Evolutionary conservation across 2,329 filamentous ascomycete species (phyloP).

Genomic region (Aspergillus costaricaensis): DNA sequence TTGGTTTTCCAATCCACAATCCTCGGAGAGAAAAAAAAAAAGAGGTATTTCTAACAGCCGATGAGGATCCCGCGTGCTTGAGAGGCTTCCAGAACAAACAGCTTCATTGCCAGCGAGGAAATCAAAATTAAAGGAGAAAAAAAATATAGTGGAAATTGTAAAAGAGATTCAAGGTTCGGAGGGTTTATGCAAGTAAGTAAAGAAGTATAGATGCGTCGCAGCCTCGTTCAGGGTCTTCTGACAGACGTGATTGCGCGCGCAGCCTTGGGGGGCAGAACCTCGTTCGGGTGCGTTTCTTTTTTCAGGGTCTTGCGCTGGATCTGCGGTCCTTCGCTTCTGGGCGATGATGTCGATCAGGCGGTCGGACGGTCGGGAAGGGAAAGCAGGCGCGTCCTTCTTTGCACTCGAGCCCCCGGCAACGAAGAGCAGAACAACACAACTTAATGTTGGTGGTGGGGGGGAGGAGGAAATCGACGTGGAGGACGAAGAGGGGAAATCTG

Average conservation of each 20-base stretch:
- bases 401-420: conserved; percentile 13
- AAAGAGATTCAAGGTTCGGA: conserved; percentile 3
- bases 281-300: not conserved
- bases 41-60: conserved; percentile 3
- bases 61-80: conserved; percentile 15
- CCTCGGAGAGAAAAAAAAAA: conserved; percentile 3
- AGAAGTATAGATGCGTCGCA: not conserved
- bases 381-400: conserved; percentile 9
- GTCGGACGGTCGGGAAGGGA: conserved; percentile 13
- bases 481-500: not conserved
- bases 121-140: not conserved
- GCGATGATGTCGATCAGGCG: conserved; percentile 7
- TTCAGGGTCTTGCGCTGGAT: conserved; percentile 9
- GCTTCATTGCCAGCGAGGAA: conserved; percentile 19
- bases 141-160: not conserved
- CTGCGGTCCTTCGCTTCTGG: conserved; percentile 1
- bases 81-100: conserved; percentile 8
- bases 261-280: not conserved
- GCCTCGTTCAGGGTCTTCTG: not conserved
- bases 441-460: conserved; percentile 5
- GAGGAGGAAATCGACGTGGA: not conserved
- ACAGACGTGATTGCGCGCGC: not conserved
- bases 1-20: not conserved
- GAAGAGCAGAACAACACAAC: conserved; percentile 6
- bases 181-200: conserved; percentile 3